Evolutionary conservation across 306 rosid species (phyloP), one percentile per base, ranked within the genome.

Genomic region (Amphicarpaea edgeworthii): DNA sequence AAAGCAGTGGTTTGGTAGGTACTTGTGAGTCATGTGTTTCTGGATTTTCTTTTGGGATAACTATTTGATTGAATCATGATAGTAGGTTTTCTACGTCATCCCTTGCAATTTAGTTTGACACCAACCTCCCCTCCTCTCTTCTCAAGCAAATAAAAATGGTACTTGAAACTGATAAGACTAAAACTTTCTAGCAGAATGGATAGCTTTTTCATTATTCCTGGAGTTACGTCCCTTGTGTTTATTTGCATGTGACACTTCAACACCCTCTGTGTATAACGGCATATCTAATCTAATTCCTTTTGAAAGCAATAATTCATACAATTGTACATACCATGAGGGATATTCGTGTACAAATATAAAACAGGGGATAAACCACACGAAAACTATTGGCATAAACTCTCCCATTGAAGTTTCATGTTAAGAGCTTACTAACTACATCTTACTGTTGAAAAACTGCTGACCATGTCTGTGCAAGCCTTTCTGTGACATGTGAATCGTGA

Each of bases 1-100:
- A 49, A 37, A 71, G 50, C 65, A 59, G 41, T 38, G 8, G 32
- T 49, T 68, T 70, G 14, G 38, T 26, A 23, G 19, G 50, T 16
- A 75, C 61, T 60, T 68, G 50, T 30, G 63, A 43, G 43, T 63
- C 30, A 17, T 2, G 2, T 79, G 62, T 68, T 50, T 51, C 15
- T 76, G 55, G 54, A 26, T 76, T 75, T 75, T 9, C 40, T 57
- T 57, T 15, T 23, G 11, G 57, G 49, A 57, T 55, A 59, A 73
- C n/a, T n/a, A 45, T 30, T 73, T 28, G 60, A 37, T 12, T 17
- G 49, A 45, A 12, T 60, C 23, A 59, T 46, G 24, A 32, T 32
- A 43, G 45, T 61, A 3, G 26, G 37, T 38, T 34, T 47, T 23
- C 43, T 5, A 21, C 8, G 66, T 38, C 8, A 0, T 15, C 43